Evolutionary conservation across 257 asterid genomes (phyloP).

Genomic region (Phtheirospermum japonicum): DNA sequence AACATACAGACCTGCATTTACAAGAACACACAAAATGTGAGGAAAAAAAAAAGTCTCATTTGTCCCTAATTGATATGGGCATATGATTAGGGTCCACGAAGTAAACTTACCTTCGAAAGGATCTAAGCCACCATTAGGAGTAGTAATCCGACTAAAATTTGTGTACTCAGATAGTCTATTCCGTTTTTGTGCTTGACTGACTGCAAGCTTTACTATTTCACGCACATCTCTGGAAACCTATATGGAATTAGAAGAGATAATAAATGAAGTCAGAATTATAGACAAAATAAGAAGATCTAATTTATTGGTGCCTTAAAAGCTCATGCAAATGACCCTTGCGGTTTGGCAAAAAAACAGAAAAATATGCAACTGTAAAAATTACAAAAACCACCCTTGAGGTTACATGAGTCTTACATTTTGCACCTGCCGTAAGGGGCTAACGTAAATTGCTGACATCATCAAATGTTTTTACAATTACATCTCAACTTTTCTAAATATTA

Average conservation of each 20-base stretch:
- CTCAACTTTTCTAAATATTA: background rate
- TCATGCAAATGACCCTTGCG: background rate
- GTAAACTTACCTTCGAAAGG: conserved; percentile 80
- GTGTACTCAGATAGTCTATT: conserved; percentile 72
- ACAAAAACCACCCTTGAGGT: background rate
- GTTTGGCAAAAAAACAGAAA: background rate
- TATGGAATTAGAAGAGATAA: conserved; percentile 18
- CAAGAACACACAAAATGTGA: conserved; percentile 24
- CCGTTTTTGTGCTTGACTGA: conserved; percentile 71
- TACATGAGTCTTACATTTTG: background rate
- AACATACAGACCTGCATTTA: conserved; percentile 67
- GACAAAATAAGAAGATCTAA: background rate
- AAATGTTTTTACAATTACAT: background rate
- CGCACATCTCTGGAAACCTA: conserved; percentile 82
- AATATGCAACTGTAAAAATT: background rate
- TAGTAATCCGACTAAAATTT: conserved; percentile 65
- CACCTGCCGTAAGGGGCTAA: background rate
- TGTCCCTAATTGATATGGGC: conserved; percentile 1
- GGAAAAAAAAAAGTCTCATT: background rate
- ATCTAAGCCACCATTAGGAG: conserved; percentile 70
- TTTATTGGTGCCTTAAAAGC: too few species aligned
- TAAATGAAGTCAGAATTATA: conserved; percentile 22
- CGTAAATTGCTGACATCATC: background rate
- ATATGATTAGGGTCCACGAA: background rate
- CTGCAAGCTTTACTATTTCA: conserved; percentile 85